These are phyloP conservation scores for Daldinia grandis DNA, from an alignment of 495 filamentous ascomycete species.

Conservation along the genomic window DNA sequence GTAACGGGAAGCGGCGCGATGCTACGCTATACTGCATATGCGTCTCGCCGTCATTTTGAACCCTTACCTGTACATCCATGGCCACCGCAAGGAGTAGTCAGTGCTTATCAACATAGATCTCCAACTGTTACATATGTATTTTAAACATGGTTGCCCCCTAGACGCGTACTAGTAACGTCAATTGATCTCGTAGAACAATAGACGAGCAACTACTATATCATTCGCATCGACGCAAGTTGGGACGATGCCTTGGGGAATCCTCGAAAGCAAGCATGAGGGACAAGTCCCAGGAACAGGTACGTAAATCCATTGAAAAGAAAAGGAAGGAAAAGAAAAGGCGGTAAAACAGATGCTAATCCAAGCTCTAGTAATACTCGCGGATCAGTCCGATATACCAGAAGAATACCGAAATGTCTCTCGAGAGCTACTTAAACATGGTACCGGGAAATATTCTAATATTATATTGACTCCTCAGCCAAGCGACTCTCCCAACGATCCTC, in stretches of 20 bases:
- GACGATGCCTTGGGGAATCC: constrained; percentile 46
- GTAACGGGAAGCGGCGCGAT: constrained; percentile 14
- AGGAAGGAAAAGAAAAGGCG: no score
- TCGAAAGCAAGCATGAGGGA: constrained; percentile 48
- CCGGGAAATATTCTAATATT: constrained; percentile 55
- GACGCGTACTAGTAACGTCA: not conserved
- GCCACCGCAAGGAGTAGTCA: constrained; percentile 19
- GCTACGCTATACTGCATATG: constrained; percentile 22
- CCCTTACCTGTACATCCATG: constrained; percentile 14
- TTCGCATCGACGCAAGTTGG: constrained; percentile 5
- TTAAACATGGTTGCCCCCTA: constrained; percentile 5
- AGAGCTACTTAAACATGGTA: constrained; percentile 59
- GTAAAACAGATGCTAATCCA: constrained; percentile 15
- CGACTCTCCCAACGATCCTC: constrained; percentile 63
- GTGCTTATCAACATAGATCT: constrained; percentile 27
- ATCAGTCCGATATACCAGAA: constrained; percentile 55
- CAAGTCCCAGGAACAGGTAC: constrained; percentile 61
- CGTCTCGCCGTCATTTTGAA: constrained; percentile 1
- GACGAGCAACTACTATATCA: not conserved
- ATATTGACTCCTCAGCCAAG: constrained; percentile 64
- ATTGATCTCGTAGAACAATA: not conserved
- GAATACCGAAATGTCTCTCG: constrained; percentile 53
- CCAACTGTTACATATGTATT: constrained; percentile 24
- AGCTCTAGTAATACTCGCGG: constrained; percentile 52
- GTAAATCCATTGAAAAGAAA: constrained; percentile 4